Evolutionary conservation across 2,329 filamentous ascomycete species (phyloP).

Genomic region (Cladophialophora carrionii): DNA sequence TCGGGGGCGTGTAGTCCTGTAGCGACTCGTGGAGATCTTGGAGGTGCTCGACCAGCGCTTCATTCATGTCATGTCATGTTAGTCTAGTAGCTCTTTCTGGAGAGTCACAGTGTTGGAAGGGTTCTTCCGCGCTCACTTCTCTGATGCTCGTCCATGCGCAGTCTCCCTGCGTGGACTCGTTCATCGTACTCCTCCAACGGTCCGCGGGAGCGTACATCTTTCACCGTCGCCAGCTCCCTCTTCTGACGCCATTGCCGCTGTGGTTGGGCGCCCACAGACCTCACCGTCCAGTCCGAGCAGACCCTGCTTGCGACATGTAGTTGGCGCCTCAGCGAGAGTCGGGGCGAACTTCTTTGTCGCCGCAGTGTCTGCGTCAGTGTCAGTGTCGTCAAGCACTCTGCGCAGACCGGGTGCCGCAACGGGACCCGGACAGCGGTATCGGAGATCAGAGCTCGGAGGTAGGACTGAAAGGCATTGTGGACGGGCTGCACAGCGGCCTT

Average conservation of each 20-base stretch:
- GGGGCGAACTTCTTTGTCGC: constrained; percentile 10
- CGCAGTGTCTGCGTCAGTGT: constrained; percentile 10
- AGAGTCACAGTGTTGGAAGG: background rate
- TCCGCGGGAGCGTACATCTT: constrained; percentile 50
- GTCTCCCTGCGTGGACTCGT: constrained; percentile 70
- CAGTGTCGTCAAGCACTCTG: constrained; percentile 25
- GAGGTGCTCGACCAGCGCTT: constrained; percentile 84
- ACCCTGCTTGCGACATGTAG: constrained; percentile 9
- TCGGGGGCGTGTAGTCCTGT: constrained; percentile 69
- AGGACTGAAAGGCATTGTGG: constrained; percentile 31
- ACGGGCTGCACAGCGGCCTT: constrained; percentile 29
- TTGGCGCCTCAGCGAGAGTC: constrained; percentile 6
- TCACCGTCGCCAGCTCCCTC: constrained; percentile 32
- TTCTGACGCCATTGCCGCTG: constrained; percentile 8
- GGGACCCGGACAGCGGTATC: constrained; percentile 13
- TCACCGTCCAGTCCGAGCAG: background rate
- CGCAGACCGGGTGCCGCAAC: constrained; percentile 18
- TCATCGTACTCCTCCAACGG: constrained; percentile 87
- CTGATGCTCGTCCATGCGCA: constrained; percentile 90
- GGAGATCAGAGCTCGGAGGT: constrained; percentile 30
- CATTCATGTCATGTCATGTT: background rate
- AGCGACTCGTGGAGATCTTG: constrained; percentile 89
- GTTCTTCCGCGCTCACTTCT: constrained; percentile 60
- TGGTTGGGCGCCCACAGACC: background rate
- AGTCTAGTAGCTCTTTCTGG: constrained; percentile 18